Conservation (phyloP, 257 asterid genomes). For the Fraxinus anomala region DNA sequence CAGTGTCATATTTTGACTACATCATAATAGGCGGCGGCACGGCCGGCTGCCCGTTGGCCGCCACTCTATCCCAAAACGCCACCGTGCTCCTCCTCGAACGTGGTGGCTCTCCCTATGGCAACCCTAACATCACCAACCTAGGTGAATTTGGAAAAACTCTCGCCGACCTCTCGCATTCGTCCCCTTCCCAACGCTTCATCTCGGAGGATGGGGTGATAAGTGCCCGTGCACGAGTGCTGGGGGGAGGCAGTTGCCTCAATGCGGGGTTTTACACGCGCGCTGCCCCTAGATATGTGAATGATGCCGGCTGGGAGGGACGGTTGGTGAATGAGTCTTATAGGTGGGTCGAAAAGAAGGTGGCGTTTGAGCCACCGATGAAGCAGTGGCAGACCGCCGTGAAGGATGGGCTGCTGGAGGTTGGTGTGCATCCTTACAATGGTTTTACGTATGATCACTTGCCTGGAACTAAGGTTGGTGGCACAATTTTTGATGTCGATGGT, state of each 20-base stretch:
- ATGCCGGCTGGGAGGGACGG: conserved; percentile 55
- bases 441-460: conserved; percentile 69
- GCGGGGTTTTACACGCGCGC: conserved; percentile 84
- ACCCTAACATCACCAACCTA: conserved; percentile 63
- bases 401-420: conserved; percentile 61
- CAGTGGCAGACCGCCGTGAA: conserved; percentile 78
- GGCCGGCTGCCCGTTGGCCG: conserved; percentile 82
- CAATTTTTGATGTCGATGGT: conserved; percentile 60
- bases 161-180: conserved; percentile 53
- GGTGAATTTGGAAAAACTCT: conserved; percentile 58
- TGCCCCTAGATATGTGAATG: conserved; percentile 30
- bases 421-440: conserved; percentile 62
- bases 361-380: conserved; percentile 57
- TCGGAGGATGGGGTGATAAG: conserved; percentile 79
- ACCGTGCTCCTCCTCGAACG: conserved; percentile 77
- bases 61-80: conserved; percentile 71
- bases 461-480: conserved; percentile 77
- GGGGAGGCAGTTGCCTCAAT: conserved; percentile 71
- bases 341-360: conserved; percentile 77
- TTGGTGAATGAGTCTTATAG: conserved; percentile 57
- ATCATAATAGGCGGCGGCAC: conserved; percentile 82
- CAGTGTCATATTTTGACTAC: conserved; percentile 61
- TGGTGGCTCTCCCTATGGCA: conserved; percentile 69
- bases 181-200: conserved; percentile 79
- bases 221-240: conserved; percentile 70